Base-by-base conservation (phyloP, 176 grass and related monocot genomes). In the Paspalum notatum region DNA sequence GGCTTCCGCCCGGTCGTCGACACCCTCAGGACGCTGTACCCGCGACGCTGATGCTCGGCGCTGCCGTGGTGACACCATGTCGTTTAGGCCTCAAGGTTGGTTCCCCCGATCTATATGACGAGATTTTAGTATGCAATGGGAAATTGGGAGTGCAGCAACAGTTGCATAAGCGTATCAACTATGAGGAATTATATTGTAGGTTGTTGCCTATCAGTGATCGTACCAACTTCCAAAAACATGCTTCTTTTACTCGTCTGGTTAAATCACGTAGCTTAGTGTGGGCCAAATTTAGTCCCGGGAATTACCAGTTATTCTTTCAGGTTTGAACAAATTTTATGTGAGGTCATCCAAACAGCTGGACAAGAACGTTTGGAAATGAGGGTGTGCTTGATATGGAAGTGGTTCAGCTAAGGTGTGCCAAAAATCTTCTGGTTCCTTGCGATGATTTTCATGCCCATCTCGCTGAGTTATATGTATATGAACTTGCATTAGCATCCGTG, bases 1-100 rank as follows among this genome's bases (percentile, higher is more conserved):
- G 82, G 87, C 8, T 97, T 94, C 73, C 87, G 85, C 42, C 85
- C 94, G 3, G 72, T 94, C 75, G 58, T 83, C 49, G 61, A 92
- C 49, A 67, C 85, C 14, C 56, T 89, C 76, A 91, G 77, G 66
- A 50, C 71, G 43, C 55, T 92, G 49, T 86, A 92, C 53, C 13
- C 78, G 37, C 66, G 20, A 39, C 13, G 56, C 18, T 72, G 85
- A 77, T 68, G 21, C 45, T 56, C 10, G 8, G 2, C 72, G 38
- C n/a, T n/a, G 48, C 40, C 25, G 5, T 39, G 20, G 46, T 16
- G 69, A 15, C 56, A 51, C 42, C 44, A 49, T 77, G 72, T 21
- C 60, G 25, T 64, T 64, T 55, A 51, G 71, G 50, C 41, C 44
- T 40, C 10, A 50, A 80, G n/a, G 48, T 41, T 4, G 25, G 13